Evolutionary conservation across 352 stramenopile species (phyloP).

Genomic region (Phytophthora nicotianae): DNA sequence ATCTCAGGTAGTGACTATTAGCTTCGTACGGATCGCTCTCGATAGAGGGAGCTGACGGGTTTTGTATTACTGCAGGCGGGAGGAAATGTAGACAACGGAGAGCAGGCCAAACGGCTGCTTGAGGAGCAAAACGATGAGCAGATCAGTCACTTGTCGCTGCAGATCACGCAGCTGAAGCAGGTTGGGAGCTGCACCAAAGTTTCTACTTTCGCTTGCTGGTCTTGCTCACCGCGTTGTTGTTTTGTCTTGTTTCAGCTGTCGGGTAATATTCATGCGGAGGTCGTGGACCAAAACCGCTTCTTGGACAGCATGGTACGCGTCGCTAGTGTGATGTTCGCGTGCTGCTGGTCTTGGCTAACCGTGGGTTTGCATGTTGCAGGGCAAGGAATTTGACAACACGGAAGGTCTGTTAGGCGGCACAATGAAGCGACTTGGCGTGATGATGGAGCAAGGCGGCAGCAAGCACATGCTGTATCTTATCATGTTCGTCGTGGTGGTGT

Average conservation of each 20-base stretch:
- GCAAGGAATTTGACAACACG: slow-evolving; percentile 88
- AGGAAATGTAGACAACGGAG: slow-evolving; percentile 55
- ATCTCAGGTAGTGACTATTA: slow-evolving; percentile 37
- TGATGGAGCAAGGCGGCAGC: slow-evolving; percentile 89
- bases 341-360: neutral
- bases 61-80: slow-evolving; percentile 30
- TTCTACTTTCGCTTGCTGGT: neutral
- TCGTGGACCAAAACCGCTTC: slow-evolving; percentile 84
- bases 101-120: slow-evolving; percentile 79
- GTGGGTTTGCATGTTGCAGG: slow-evolving; percentile 36
- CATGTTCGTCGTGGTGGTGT: slow-evolving; percentile 84
- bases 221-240: neutral
- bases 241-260: slow-evolving; percentile 55
- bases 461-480: slow-evolving; percentile 91
- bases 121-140: slow-evolving; percentile 91
- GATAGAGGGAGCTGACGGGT: slow-evolving; percentile 1
- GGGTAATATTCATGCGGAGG: slow-evolving; percentile 77
- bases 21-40: neutral
- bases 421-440: slow-evolving; percentile 85
- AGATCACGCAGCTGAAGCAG: slow-evolving; percentile 88
- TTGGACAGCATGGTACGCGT: slow-evolving; percentile 77
- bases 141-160: slow-evolving; percentile 86
- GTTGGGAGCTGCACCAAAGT: slow-evolving; percentile 24
- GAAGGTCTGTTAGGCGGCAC: slow-evolving; percentile 80
- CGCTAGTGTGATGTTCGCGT: neutral